Conservation (phyloP, 768 basidiomycete genomes). For the Lentinus brumalis region DNA sequence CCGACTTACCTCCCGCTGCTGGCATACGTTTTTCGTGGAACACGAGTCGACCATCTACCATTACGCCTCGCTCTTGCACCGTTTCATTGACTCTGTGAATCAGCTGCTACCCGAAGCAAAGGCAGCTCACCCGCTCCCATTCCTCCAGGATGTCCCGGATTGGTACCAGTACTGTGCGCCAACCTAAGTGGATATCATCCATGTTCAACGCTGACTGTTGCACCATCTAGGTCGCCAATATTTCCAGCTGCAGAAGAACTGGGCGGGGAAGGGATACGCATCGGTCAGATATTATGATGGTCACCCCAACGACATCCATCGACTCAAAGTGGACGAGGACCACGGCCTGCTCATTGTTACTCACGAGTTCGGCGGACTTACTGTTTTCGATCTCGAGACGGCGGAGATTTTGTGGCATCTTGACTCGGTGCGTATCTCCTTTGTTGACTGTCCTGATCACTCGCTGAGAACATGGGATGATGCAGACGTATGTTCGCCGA, state of each 20-base stretch:
- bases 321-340: constrained; percentile 75
- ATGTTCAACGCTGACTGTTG: constrained; percentile 3
- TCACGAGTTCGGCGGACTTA: constrained; percentile 52
- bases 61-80: constrained; percentile 54
- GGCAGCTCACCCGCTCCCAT: constrained; percentile 34
- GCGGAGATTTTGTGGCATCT: constrained; percentile 65
- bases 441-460: background rate
- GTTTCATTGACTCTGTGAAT: constrained; percentile 39
- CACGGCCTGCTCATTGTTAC: constrained; percentile 64
- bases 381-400: constrained; percentile 55
- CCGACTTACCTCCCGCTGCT: constrained; percentile 43
- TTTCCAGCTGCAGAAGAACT: constrained; percentile 48
- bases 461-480: background rate
- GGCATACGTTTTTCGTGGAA: constrained; percentile 46
- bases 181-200: background rate
- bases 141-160: constrained; percentile 38
- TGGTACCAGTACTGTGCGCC: constrained; percentile 69
- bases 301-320: constrained; percentile 52
- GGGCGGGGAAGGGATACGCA: constrained; percentile 55
- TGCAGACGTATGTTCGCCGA: constrained; percentile 50
- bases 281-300: constrained; percentile 35
- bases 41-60: constrained; percentile 61
- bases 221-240: constrained; percentile 45
- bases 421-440: constrained; percentile 43
- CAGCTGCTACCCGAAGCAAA: constrained; percentile 35